Conservation (phyloP, 108 stramenopile species). For the Pseudonitzschia delicatissima region DNA sequence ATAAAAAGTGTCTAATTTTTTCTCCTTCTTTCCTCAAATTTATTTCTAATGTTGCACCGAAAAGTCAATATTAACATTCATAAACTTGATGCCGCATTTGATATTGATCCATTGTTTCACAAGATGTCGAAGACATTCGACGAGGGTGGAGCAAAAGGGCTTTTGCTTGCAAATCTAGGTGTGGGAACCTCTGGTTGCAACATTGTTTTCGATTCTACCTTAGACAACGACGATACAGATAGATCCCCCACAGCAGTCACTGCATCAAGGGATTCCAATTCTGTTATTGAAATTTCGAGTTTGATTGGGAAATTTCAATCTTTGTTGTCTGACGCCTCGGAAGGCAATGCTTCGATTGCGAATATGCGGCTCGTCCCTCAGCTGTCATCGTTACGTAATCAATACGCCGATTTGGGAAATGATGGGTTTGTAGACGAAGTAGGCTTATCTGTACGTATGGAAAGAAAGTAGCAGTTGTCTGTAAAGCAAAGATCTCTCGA, state of each 20-base stretch:
- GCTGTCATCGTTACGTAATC: conserved; percentile 58
- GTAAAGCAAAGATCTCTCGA: too few species aligned
- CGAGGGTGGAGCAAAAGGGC: conserved; percentile 96
- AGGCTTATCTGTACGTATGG: conserved; percentile 17
- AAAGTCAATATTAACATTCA: conserved; percentile 86
- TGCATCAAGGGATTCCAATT: not conserved
- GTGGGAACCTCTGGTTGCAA: conserved; percentile 80
- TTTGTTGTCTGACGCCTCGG: conserved; percentile 24
- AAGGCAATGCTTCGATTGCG: conserved; percentile 19
- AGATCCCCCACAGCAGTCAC: not conserved
- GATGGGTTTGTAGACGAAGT: conserved; percentile 57
- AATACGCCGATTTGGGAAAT: conserved; percentile 51
- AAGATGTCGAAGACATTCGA: conserved; percentile 98
- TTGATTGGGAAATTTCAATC: conserved; percentile 44
- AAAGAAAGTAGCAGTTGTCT: not conserved
- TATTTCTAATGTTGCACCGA: not conserved
- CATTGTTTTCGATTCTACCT: conserved; percentile 88
- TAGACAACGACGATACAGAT: conserved; percentile 19
- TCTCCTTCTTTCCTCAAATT: not conserved
- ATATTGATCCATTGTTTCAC: conserved; percentile 96
- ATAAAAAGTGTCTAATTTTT: not conserved
- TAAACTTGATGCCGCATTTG: conserved; percentile 92
- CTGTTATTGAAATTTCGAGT: conserved; percentile 52
- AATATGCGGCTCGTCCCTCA: conserved; percentile 77
- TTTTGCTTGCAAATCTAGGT: conserved; percentile 90